Base-by-base conservation (phyloP, 1,284 basidiomycete genomes). In the Dichomitus squalens region DNA sequence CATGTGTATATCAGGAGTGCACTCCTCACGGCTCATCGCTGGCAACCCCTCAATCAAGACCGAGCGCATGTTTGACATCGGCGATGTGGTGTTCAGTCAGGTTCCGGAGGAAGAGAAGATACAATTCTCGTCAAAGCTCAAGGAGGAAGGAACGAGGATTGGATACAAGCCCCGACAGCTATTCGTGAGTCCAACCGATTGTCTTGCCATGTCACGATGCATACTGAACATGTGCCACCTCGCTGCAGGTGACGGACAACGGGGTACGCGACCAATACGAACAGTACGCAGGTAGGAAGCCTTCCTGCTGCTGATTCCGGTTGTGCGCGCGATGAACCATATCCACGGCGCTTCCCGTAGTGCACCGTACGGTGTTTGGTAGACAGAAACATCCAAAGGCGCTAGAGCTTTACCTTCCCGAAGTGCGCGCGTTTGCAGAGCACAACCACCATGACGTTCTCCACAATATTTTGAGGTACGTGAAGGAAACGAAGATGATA, bases 1-100 rank as follows among this genome's bases (percentile, higher is more conserved):
- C n/a, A n/a, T n/a, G n/a, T n/a, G n/a, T 11, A 5, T 6, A 6
- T 58, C 47, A 49, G 7, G 21, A 4, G 7, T 1, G 16, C 43
- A n/a, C 5, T 40, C 21, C 7, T 1, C 14, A 4, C 4, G 8
- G 29, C 7, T n/a, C 34, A 16, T 34, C 1, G 18, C 2, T n/a
- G n/a, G n/a, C n/a, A n/a, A n/a, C n/a, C n/a, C n/a, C n/a, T n/a
- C n/a, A n/a, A n/a, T n/a, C n/a, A n/a, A 57, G 56, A 53, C 39
- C 14, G 69, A 75, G 29, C 73, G 82, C 35, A 79, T 85, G 25
- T 82, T 84, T 57, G 79, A 83, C 61, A 80, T 87, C 48, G 83
- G 82, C 23, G 77, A 87, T 58, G 60, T 86, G 14, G 79, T 85
- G 0, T 82, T 88, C 59, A 61, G 76, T 0, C 68, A 69, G n/a